Evolutionary conservation across 1,284 basidiomycete genomes (phyloP).

Genomic region (Polyporus tsugae): DNA sequence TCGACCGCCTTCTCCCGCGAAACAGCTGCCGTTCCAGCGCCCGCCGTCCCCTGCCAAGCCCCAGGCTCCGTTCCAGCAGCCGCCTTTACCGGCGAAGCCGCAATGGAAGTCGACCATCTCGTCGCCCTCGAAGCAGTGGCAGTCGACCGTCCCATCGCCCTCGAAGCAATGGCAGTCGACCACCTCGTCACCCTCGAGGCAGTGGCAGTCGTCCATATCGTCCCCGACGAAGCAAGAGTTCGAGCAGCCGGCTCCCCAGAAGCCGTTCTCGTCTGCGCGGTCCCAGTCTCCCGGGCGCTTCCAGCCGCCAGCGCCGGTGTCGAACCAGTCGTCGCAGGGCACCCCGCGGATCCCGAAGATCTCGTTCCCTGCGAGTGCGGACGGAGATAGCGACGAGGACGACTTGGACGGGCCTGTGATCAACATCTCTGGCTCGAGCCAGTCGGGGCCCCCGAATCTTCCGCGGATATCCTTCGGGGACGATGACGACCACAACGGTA

Average conservation of each 20-base stretch:
- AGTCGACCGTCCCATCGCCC: constrained; percentile 15
- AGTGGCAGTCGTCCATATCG: constrained; percentile 1
- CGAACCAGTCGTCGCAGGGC: constrained; percentile 17
- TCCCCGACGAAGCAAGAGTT: neutral
- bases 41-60: constrained; percentile 19
- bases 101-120: neutral
- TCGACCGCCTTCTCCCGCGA: constrained; percentile 22
- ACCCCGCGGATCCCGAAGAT: constrained; percentile 41
- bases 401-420: constrained; percentile 35
- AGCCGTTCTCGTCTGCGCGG: constrained; percentile 5
- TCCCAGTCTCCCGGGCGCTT: constrained; percentile 20
- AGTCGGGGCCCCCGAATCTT: constrained; percentile 18
- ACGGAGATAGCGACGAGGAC: constrained; percentile 38
- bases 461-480: constrained; percentile 32
- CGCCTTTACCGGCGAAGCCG: neutral
- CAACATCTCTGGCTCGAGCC: constrained; percentile 29
- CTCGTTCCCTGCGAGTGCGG: constrained; percentile 41
- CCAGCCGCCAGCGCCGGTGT: constrained; percentile 8
- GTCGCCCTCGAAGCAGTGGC: neutral
- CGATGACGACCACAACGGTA: constrained; percentile 23
- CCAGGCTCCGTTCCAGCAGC: constrained; percentile 2
- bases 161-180: constrained; percentile 14
- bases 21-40: constrained; percentile 5
- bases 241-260: neutral
- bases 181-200: neutral